Evolutionary conservation across 345 rosid genomes (phyloP).

Genomic region (Aurinia saxatilis): DNA sequence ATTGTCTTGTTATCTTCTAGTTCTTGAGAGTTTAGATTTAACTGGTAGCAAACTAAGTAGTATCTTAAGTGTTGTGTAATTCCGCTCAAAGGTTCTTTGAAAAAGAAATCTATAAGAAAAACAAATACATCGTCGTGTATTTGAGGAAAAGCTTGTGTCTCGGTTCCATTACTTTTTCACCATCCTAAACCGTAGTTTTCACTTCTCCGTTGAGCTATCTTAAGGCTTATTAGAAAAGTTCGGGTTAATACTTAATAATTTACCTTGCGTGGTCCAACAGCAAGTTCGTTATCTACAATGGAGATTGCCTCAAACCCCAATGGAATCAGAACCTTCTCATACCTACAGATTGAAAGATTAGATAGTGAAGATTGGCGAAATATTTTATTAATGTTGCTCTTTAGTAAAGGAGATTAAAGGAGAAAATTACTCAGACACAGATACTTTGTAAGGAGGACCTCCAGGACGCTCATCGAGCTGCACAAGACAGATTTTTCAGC

Average conservation of each 20-base stretch:
- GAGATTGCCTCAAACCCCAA: conserved; percentile 63
- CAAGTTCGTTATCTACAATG: too few species aligned
- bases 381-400: neutral
- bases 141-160: too few species aligned
- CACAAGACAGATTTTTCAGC: conserved; percentile 1
- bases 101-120: too few species aligned
- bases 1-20: too few species aligned
- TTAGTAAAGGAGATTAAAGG: conserved; percentile 3
- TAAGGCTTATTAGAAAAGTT: neutral
- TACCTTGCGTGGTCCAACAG: conserved; percentile 67
- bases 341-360: conserved; percentile 35
- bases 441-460: conserved; percentile 77
- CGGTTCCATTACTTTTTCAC: too few species aligned
- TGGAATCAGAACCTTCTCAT: conserved; percentile 62
- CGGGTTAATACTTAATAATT: neutral
- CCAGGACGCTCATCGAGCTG: conserved; percentile 66
- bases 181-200: too few species aligned
- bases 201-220: neutral
- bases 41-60: too few species aligned
- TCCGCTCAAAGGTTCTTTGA: too few species aligned
- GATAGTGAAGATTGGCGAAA: neutral
- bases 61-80: too few species aligned
- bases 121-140: too few species aligned
- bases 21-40: too few species aligned
- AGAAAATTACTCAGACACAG: conserved; percentile 58